Evolutionary conservation across 805 yeast genomes (phyloP), one percentile per base, ranked within the genome.

Genomic region (Kuraishia floccosa): DNA sequence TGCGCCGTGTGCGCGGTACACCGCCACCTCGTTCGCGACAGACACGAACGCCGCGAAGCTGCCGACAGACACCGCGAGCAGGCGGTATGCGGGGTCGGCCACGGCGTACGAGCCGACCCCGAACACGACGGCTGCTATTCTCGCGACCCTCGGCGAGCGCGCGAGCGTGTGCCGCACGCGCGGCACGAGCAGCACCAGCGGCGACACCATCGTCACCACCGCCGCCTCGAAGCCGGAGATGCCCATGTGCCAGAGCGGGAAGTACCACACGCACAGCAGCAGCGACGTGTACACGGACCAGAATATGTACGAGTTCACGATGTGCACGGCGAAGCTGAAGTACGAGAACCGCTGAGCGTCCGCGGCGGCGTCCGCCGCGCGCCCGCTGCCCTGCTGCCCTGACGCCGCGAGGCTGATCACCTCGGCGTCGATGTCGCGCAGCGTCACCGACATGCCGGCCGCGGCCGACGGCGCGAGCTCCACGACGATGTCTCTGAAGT

Each of bases 181-280:
- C 1, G 65, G 62, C 17, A 42, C 29, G 2, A 28, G 17, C 17
- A 80, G 55, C 2, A 81, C 25, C 10, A 76, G 36, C 2, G 94
- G 85, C 3, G 81, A 65, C 8, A 74, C 32, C 24, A 76, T 58
- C 15, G 74, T 57, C 5, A 72, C 47, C 28, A 84, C 62, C 3
- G 75, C 67, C 1, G 80, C 80, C 56, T 91, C 98, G 50, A 82
- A 87, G 4, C 98, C 98, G 2, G 94, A 81, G 27, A 91, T 79
- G 5, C 96, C 97, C 96, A 91, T 86, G 49, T 81, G 72, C 98
- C 98, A 91, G 39, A 91, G 63, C 8, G 98, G 98, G 65, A 91
- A 91, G 59, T 83, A 84, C 98, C 98, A 91, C 30, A 91, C 76
- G 47, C 91, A 76, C 34, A 91, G 68, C 27, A 85, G 79, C 36